Evolutionary conservation across 2,329 filamentous ascomycete species (phyloP), one percentile per base, ranked within the genome.

Genomic region (Xylariaceae sp.): DNA sequence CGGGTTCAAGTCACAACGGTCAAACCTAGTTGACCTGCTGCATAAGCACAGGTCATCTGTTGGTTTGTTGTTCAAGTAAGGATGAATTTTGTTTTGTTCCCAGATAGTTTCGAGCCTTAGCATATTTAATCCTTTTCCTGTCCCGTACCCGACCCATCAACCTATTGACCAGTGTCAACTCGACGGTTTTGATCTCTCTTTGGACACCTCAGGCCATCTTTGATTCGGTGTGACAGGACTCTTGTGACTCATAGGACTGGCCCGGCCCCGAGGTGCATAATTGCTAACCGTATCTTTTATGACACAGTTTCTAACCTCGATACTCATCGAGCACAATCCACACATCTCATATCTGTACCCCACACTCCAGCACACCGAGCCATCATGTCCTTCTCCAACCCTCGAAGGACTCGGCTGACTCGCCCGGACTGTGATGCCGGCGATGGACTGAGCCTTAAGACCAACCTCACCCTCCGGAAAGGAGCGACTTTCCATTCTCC

Each of bases 401-500:
- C 77, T 71, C 74, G 78, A 71, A 77, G 77, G 71, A 73, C 75
- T 66, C 72, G 73, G 71, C 73, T 74, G 70, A 74, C 74, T 74
- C 73, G 73, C 61, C 65, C 74, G 60, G 74, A 73, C 58, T 70
- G 75, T 61, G 74, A 72, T 70, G 69, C 70, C 65, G 68, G 69
- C 68, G 68, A 74, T 71, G 75, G 69, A 65, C 68, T 81, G 65
- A 73, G 70, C 60, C 72, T 81, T 75, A 81, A 82, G 73, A 81
- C 78, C 66, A 82, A 78, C 73, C 76, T 82, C 73, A 75, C 78
- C 72, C 81, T 91, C 73, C 82, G 79, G 71, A 91, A 91, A 78
- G 86, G 86, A 68, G 85, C 88, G 52, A 91, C 89, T 65, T 86
- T 85, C 66, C 81, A 84, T 66, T 82, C 82, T 71, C 79, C 80